Base-by-base conservation (phyloP, 2,329 filamentous ascomycete genomes). In the Waltergamsia citrina region DNA sequence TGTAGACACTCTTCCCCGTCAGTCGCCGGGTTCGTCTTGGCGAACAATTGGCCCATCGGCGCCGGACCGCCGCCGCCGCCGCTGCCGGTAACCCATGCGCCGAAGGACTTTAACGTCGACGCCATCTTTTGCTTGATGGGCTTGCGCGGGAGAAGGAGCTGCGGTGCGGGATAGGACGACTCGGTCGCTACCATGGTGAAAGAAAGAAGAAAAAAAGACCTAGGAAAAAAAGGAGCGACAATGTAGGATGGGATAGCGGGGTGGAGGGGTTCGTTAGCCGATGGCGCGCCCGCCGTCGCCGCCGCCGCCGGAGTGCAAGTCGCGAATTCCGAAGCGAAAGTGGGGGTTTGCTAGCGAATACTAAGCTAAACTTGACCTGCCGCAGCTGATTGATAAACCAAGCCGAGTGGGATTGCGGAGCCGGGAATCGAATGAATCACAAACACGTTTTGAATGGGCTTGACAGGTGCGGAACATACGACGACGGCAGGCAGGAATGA, bases 1-100 rank as follows among this genome's bases (percentile, higher is more conserved):
- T 78, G 85, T 36, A 84, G 65, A 55, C 92, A 96, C 44, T 88
- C 88, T 26, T 93, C 85, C 42, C 88, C 90, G 57, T 95, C 90
- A 27, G 84, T 61, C 4, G 71, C 67, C n/a, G 83, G 75, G 49
- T 82, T 71, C 24, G 85, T 85, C 45, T 73, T 75, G 34, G 78
- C 65, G 56, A 96, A 96, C 8, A 96, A 67, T 27, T 60, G 52
- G 29, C 53, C 46, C 22, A 58, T 43, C 10, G 54, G 36, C 8
- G 59, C 48, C 32, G 47, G 41, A 24, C 45, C 37, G 30, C 44
- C 30, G 10, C 18, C 34, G 29, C 28, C 35, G 30, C 22, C 30
- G 11, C 29, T 38, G 39, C 44, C 39, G 47, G 48, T 41, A 36
- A 44, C 39, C 41, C 29, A 53, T 57, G 34, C 53, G 33, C 67